Evolutionary conservation across 176 grass and related monocot species (phyloP).

Genomic region (Eremochloa ophiuroides): DNA sequence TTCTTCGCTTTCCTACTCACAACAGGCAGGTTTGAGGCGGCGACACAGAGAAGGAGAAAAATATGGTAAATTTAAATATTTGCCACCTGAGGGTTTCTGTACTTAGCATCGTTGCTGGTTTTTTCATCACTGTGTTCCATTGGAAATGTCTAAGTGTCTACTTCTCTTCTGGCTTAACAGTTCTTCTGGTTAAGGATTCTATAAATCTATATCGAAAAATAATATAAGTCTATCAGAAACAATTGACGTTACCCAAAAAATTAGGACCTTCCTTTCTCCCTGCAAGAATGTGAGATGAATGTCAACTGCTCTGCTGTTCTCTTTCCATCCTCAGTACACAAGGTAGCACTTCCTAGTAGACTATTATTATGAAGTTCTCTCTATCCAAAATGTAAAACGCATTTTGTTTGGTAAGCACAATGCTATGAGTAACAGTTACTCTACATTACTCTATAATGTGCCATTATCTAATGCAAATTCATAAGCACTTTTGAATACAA

Average conservation of each 20-base stretch:
- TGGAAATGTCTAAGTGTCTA: background rate
- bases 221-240: background rate
- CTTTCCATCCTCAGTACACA: no score
- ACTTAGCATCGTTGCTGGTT: background rate
- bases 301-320: no score
- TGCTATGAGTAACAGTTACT: background rate
- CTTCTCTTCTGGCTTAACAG: background rate
- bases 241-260: background rate
- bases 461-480: background rate
- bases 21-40: conserved; percentile 18
- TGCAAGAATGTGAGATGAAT: background rate
- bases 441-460: background rate
- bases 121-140: background rate
- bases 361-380: background rate
- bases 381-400: background rate
- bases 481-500: background rate
- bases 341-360: no score
- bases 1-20: conserved; percentile 35
- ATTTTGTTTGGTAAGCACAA: background rate
- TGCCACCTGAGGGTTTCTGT: background rate
- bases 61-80: no score
- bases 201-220: background rate
- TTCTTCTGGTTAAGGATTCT: background rate
- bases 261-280: background rate
- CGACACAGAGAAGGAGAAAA: conserved; percentile 65